Evolutionary conservation across 2,329 filamentous ascomycete species (phyloP).

Genomic region (Calonectria pauciramosa): DNA sequence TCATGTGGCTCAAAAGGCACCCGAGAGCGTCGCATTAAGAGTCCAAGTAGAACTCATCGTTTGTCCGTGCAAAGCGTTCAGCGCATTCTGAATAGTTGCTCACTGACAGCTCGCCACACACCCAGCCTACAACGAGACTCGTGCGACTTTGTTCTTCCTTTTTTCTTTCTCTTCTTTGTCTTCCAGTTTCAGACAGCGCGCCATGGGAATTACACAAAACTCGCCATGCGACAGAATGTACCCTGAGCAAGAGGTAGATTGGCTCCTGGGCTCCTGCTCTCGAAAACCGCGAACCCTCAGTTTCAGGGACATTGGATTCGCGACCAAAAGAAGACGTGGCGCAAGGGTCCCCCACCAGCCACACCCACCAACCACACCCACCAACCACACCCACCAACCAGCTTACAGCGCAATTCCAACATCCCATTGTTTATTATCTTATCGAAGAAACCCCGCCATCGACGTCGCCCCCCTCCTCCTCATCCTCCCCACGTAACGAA

Average conservation of each 20-base stretch:
- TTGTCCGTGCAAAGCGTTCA: background rate
- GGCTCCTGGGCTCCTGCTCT: background rate
- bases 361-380: background rate
- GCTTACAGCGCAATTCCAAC: background rate
- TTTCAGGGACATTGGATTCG: background rate
- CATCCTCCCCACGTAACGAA: background rate
- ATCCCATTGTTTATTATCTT: background rate
- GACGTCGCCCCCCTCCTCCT: background rate
- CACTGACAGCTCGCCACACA: background rate
- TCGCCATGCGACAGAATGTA: background rate
- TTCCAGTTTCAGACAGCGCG: background rate
- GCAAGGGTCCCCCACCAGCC: background rate
- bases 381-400: background rate
- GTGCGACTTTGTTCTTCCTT: background rate
- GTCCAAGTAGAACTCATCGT: background rate
- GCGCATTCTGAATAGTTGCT: background rate
- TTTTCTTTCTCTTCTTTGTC: background rate
- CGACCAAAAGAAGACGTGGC: background rate
- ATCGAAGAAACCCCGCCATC: background rate
- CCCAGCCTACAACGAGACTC: background rate
- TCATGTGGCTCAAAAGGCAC: background rate
- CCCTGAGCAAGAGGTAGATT: background rate
- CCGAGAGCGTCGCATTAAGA: background rate
- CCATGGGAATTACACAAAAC: background rate
- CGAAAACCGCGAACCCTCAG: background rate